phyloP scores from a whole-genome alignment of 1,284 basidiomycete genomes.

The Mycosarcoma mackinlayi region DNA sequence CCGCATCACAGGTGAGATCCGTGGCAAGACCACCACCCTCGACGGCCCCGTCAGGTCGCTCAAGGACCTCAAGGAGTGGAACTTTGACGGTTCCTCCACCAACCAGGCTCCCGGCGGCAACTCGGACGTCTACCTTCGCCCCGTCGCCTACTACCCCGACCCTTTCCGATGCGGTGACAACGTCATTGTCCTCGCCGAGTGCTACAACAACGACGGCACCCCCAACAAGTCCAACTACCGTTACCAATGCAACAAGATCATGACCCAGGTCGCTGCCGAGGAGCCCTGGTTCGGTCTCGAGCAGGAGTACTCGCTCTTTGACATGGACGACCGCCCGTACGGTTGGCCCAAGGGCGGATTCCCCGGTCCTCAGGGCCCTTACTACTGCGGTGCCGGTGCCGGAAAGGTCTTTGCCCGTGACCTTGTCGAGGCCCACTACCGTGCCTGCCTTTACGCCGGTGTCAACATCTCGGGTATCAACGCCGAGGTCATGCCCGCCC shows the following conservation, averaged over 20 bases:
- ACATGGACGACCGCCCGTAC: conserved; percentile 87
- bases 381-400: conserved; percentile 99
- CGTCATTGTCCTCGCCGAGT: conserved; percentile 76
- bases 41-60: conserved; percentile 78
- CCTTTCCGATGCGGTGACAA: conserved; percentile 95
- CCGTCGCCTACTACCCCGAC: conserved; percentile 96
- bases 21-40: conserved; percentile 73
- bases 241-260: conserved; percentile 63
- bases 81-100: conserved; percentile 84
- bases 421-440: conserved; percentile 98
- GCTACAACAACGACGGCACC: conserved; percentile 98
- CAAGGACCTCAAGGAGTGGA: conserved; percentile 88
- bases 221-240: conserved; percentile 95
- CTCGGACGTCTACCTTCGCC: conserved; percentile 98
- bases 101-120: conserved; percentile 81
- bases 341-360: conserved; percentile 93
- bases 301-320: conserved; percentile 99
- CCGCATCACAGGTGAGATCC: conserved; percentile 49
- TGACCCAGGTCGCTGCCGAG: conserved; percentile 62
- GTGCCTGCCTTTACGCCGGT: conserved; percentile 91
- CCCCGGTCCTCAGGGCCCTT: conserved; percentile 98
- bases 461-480: conserved; percentile 99
- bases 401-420: conserved; percentile 99
- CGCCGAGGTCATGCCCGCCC: conserved; percentile 99
- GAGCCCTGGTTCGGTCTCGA: conserved; percentile 97